Base-by-base conservation (phyloP, 768 basidiomycete genomes). In the Naganishia randhawae region DNA sequence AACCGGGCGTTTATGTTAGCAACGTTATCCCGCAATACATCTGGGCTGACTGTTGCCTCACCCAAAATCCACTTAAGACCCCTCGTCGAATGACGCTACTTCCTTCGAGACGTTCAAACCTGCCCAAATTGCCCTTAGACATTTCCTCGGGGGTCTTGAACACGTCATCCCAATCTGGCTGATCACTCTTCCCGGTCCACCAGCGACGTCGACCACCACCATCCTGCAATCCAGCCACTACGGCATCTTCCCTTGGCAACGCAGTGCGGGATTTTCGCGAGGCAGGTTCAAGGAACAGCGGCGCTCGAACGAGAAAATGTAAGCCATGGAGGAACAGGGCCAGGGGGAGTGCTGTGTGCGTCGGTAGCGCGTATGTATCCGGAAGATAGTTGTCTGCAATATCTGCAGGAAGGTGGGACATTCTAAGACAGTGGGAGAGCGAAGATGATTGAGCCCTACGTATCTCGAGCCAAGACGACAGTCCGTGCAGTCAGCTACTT, bases 241-340 rank as follows among this genome's bases (percentile, higher is more conserved):
- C n/a, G n/a, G 45, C 25, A 7, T 22, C 3, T 2, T 17, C 45
- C 7, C 3, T 22, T 22, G n/a, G 7, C 3, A 11, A 48, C 16
- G 45, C 45, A 48, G n/a, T n/a, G n/a, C 45, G 45, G n/a, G n/a
- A n/a, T n/a, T 48, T 22, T 22, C 52, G 63, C 17, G 52, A 25
- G 19, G 35, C 7, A n/a, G 48, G 65, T 19, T 63, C 45, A 9
- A 66, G 35, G 54, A 53, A 69, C 6, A 69, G 39, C 25, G 68
- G 68, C 32, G 63, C 68, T 1, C 61, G 57, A 27, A 67, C 53
- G n/a, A 67, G 64, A 31, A 70, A 61, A 31, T 70, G 69, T 22
- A 70, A 17, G 25, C 22, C 35, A 32, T 70, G 69, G 1, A 70
- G 65, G 48, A 63, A 29, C 27, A 66, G 50, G 7, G 69, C 63